Evolutionary conservation across 2,329 filamentous ascomycete species (phyloP).

Genomic region (Sporothrix sp.): DNA sequence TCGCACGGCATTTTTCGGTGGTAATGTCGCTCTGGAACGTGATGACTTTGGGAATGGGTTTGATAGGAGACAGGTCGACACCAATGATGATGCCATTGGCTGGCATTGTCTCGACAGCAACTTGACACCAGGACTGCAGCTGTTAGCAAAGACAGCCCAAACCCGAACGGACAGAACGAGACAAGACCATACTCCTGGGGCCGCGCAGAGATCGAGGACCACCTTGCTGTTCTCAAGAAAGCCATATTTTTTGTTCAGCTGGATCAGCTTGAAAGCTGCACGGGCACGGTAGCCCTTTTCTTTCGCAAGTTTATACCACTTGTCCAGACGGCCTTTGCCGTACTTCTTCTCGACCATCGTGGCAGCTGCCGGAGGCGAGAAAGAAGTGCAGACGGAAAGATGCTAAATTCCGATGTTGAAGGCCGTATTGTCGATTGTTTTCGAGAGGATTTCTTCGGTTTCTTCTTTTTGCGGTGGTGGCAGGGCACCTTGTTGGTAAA

Average conservation of each 20-base stretch:
- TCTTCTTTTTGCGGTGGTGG: neutral
- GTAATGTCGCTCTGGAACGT: constrained; percentile 98
- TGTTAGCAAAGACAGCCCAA: constrained; percentile 15
- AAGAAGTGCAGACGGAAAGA: neutral
- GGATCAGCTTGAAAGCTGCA: constrained; percentile 95
- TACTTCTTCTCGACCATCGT: constrained; percentile 99
- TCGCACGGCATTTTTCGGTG: constrained; percentile 88
- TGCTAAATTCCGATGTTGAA: too few relatives aligned
- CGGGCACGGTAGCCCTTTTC: constrained; percentile 95
- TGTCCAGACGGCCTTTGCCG: constrained; percentile 95
- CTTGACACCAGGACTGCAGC: constrained; percentile 80
- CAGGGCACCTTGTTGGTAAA: neutral
- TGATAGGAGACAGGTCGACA: constrained; percentile 91
- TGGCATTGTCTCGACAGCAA: constrained; percentile 92
- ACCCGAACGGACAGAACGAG: neutral
- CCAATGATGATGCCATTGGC: constrained; percentile 81
- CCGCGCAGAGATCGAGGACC: constrained; percentile 91
- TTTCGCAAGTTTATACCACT: constrained; percentile 98
- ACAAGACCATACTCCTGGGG: constrained; percentile 62
- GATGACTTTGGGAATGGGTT: constrained; percentile 86
- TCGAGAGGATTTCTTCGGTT: neutral
- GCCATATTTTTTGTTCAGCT: constrained; percentile 98
- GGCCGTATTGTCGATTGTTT: too few relatives aligned
- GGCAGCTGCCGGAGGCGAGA: constrained; percentile 13
- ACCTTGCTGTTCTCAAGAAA: constrained; percentile 97